Base-by-base conservation (phyloP, 2,329 filamentous ascomycete genomes). In the Biscogniauxia sp. region DNA sequence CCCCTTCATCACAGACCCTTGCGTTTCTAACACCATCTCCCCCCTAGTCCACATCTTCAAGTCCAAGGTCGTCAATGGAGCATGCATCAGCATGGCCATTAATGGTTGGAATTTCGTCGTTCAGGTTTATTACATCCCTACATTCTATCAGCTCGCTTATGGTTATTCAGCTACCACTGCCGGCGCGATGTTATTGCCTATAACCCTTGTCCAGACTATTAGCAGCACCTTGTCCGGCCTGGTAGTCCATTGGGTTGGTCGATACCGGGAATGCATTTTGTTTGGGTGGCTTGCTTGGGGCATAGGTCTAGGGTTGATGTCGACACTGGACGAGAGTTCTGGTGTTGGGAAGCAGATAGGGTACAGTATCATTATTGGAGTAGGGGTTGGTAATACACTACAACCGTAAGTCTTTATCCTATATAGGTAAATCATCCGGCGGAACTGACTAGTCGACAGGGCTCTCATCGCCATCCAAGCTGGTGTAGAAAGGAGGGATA, bases 61-160 rank as follows among this genome's bases (percentile, higher is more conserved):
- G 64, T 78, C 76, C 1, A 74, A 73, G 17, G 82, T 85, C 28
- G 81, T 84, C 28, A 83, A 82, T 41, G 82, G 83, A 1, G 81
- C 82, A 0, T 84, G 80, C 61, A 64, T 85, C 19, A 84, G 81
- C 17, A 84, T 84, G 80, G 81, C 82, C 41, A 79, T 85, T 67
- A 84, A 85, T 55, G 83, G 83, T 3, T 85, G 83, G 83, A 84
- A 84, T 64, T 84, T 84, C 58, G 74, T 85, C 23, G 79, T 83
- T n/a, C 83, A 85, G 62, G 73, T 83, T 7, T 82, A 82, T 63
- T 82, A 78, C 59, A 76, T 80, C 4, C 77, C 77, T 0, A 74
- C 76, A 0, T 81, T 80, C 62, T 81, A 81, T 62, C 80, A 81
- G 56, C 75, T 81, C 11, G 76, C 74, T 1, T 80, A 78, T 57